phyloP scores from a whole-genome alignment of 306 rosid species.

The Urtica urens region DNA sequence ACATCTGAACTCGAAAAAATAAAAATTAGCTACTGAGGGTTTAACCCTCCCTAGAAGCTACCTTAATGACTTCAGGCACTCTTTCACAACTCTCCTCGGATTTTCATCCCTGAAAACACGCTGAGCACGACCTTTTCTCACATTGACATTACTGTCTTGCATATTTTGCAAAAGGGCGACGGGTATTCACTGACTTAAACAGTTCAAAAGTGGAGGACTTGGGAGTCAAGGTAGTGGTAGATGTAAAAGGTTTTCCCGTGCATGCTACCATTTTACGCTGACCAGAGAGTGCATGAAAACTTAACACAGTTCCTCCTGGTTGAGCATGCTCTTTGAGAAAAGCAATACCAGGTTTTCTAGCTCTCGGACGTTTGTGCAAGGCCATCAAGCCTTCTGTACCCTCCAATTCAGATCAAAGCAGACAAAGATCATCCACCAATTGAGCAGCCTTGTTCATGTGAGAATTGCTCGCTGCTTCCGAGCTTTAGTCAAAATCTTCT shows the following conservation, averaged over 20 bases:
- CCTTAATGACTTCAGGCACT: conserved; percentile 47
- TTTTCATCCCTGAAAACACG: conserved; percentile 55
- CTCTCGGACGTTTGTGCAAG: conserved; percentile 30
- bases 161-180: conserved; percentile 30
- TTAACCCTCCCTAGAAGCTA: no score
- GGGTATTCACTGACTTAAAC: conserved; percentile 32
- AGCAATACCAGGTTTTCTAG: conserved; percentile 36
- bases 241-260: conserved; percentile 42
- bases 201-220: conserved; percentile 29
- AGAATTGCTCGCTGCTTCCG: conserved; percentile 35
- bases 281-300: no score
- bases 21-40: no score
- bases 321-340: conserved; percentile 44
- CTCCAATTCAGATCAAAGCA: conserved; percentile 40
- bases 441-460: conserved; percentile 33
- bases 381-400: conserved; percentile 36
- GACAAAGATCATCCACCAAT: conserved; percentile 29
- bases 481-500: conserved; percentile 36
- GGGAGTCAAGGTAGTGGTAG: conserved; percentile 32
- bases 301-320: conserved; percentile 25
- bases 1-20: no score
- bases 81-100: conserved; percentile 47
- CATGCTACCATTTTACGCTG: conserved; percentile 28
- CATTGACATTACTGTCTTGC: conserved; percentile 32
- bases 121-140: conserved; percentile 45